These are phyloP conservation scores for Dendrobium chrysotoxum DNA, from an alignment of 106 monocot genomes.

Conservation along the genomic window DNA sequence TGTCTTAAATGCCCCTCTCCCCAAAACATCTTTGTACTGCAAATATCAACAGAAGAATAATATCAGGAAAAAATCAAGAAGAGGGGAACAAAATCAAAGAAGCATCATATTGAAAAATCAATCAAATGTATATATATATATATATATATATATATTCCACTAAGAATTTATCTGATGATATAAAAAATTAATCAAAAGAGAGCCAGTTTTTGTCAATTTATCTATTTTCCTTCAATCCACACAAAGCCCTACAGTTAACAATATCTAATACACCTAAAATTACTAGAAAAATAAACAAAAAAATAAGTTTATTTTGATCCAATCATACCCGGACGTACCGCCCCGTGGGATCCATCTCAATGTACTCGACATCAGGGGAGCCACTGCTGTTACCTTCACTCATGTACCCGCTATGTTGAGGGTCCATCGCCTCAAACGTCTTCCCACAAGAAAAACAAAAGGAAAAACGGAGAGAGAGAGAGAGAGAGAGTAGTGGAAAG, in stretches of 20 bases:
- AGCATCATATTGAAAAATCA: neutral
- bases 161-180: too few relatives aligned
- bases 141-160: too few relatives aligned
- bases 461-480: neutral
- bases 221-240: neutral
- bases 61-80: neutral
- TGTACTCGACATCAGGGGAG: slow-evolving; percentile 22
- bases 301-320: neutral
- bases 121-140: too few relatives aligned
- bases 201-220: neutral
- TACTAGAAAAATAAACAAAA: neutral
- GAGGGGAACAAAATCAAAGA: neutral
- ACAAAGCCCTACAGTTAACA: neutral
- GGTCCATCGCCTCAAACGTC: slow-evolving; percentile 21
- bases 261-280: neutral
- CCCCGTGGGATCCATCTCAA: slow-evolving; percentile 49
- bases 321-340: slow-evolving; percentile 49
- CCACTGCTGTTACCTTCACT: neutral
- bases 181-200: too few relatives aligned
- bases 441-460: neutral
- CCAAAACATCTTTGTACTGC: slow-evolving; percentile 55
- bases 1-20: slow-evolving; percentile 66
- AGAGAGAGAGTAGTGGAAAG: too few relatives aligned
- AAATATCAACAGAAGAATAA: slow-evolving; percentile 4
- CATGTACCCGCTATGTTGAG: neutral